Evolutionary conservation across 306 rosid genomes (phyloP).

Genomic region (Pterocarpus santalinus): DNA sequence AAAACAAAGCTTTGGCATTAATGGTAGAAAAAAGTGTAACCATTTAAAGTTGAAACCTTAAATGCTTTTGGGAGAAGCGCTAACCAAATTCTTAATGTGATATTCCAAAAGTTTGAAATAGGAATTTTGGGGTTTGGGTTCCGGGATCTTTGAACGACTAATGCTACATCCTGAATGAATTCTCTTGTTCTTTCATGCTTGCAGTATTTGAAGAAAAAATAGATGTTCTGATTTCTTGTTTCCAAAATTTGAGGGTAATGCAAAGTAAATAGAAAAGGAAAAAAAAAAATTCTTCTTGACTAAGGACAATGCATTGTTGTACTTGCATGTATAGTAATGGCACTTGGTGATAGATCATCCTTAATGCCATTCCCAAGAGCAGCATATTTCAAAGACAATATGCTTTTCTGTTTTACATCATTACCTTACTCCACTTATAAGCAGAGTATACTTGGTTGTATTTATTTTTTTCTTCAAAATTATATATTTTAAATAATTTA

Average conservation of each 20-base stretch:
- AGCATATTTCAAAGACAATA: constrained; percentile 8
- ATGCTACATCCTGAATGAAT: constrained; percentile 12
- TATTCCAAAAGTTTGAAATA: background rate
- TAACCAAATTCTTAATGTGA: constrained; percentile 17
- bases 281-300: constrained; percentile 25
- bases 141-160: constrained; percentile 2
- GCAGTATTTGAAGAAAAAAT: constrained; percentile 15
- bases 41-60: background rate
- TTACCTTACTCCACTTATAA: constrained; percentile 14
- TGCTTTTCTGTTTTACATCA: constrained; percentile 15
- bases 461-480: constrained; percentile 18
- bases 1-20: background rate
- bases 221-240: constrained; percentile 12
- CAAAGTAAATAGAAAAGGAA: constrained; percentile 6
- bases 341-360: background rate
- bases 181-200: constrained; percentile 18
- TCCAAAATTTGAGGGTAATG: constrained; percentile 24
- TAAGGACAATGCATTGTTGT: background rate
- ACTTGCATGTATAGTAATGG: constrained; percentile 22
- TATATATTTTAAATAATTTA: constrained; percentile 28
- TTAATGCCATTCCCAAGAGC: constrained; percentile 20
- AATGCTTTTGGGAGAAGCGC: constrained; percentile 19
- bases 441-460: background rate
- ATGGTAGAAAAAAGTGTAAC: background rate
- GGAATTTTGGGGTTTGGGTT: constrained; percentile 23